Evolutionary conservation across 129 eudicot species (phyloP), one percentile per base, ranked within the genome.

Genomic region (Escallonia herrerae): DNA sequence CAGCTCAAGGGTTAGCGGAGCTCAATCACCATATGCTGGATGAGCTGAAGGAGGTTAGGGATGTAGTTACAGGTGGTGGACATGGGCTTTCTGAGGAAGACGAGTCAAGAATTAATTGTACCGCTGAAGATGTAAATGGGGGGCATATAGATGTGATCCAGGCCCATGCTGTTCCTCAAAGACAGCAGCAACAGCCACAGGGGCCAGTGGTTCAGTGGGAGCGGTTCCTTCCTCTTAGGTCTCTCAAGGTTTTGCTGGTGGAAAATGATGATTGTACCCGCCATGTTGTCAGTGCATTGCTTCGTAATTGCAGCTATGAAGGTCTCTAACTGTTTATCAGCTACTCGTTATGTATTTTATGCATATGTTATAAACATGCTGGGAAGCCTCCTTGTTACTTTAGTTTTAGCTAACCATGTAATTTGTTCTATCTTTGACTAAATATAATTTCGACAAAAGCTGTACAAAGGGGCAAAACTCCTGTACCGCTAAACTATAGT

Each of bases 251-350:
- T 69, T 60, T 87, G 57, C 77, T 87, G 48, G 95, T 87, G 54
- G 95, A 87, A 70, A 75, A 77, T 76, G 95, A 87, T 63, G 95
- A 87, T 64, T 84, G 82, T 14, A 87, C 95, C 10, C 87, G 95
- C 39, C 95, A 87, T 66, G 82, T 87, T 33, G 86, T 87, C 55
- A 72, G 88, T 77, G 95, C 95, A 7, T 76, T 87, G 66, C 82
- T 87, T 42, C 82, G 88, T 55, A 87, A 87, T 48, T 87, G 95
- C 75, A 84, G 95, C 78, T 87, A 87, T 72, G 95, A 87, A 79
- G 95, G 95, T 87, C 6, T 38, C 73, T 63, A 60, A 33, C 60
- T 76, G 33, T 22, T 22, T 22, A 22, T 22, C 33, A 22, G 33
- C 33, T 22, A 22, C 33, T 22, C 33, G 33, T 22, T 22, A 22